Percentiles rank a stretch among this genome's conserved stretches.
phyloP scores from a whole-genome alignment of 768 basidiomycete genomes.

The Tephrocybe sp. region DNA sequence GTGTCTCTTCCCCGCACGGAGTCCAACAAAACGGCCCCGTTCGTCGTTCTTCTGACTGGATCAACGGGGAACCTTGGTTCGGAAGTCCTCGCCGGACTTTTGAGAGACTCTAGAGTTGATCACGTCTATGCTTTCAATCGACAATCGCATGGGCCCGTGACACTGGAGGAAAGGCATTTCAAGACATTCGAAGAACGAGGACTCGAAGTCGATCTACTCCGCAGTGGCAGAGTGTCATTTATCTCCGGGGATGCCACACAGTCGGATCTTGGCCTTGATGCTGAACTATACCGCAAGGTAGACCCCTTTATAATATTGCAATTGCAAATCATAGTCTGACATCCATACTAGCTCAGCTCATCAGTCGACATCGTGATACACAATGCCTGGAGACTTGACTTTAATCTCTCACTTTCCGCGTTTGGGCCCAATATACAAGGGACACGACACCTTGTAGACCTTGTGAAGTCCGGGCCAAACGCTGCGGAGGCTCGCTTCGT shows the following conservation, averaged over 20 bases:
- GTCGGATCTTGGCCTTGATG: conserved; percentile 14
- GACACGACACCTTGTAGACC: conserved; percentile 29
- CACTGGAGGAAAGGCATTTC: conserved; percentile 13
- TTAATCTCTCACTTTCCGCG: conserved; percentile 35
- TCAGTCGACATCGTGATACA: conserved; percentile 29
- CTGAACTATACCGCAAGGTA: conserved; percentile 5
- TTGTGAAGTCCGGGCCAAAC: conserved; percentile 21
- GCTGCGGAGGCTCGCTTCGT: conserved; percentile 20
- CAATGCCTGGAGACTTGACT: conserved; percentile 41
- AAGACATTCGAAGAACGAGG: conserved; percentile 16
- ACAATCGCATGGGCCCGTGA: background rate
- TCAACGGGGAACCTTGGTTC: conserved; percentile 25
- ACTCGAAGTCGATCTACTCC: conserved; percentile 12
- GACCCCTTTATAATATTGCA: background rate
- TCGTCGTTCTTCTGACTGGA: conserved; percentile 22
- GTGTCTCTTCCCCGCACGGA: background rate
- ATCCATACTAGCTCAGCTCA: conserved; percentile 20
- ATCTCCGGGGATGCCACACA: conserved; percentile 14
- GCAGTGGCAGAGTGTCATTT: conserved; percentile 14
- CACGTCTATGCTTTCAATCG: conserved; percentile 38
- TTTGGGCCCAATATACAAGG: conserved; percentile 36
- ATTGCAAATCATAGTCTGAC: background rate
- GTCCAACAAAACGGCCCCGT: background rate
- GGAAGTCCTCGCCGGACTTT: conserved; percentile 18
- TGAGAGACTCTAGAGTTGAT: conserved; percentile 34